Evolutionary conservation across 129 eudicot genomes (phyloP).

Genomic region (Tagetes patula): DNA sequence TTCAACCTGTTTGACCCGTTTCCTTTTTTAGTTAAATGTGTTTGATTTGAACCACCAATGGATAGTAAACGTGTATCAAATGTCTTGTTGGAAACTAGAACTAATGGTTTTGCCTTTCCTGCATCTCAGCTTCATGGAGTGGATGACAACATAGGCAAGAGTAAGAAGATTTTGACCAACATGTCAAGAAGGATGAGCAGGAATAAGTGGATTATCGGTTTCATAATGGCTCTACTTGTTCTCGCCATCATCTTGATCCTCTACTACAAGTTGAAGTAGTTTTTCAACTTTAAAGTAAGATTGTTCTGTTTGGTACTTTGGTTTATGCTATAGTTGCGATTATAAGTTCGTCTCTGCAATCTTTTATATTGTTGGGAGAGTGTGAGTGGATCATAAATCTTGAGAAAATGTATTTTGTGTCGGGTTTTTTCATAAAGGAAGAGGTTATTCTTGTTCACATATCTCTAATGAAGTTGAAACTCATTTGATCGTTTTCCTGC

Average conservation of each 20-base stretch:
- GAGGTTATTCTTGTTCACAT: constrained; percentile 1
- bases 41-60: background rate
- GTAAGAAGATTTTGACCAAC: constrained; percentile 58
- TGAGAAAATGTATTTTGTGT: background rate
- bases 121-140: constrained; percentile 63
- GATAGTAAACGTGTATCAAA: background rate
- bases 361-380: constrained; percentile 19
- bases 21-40: background rate
- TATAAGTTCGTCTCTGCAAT: background rate
- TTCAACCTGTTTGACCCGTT: background rate
- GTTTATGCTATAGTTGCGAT: constrained; percentile 2
- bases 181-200: constrained; percentile 62
- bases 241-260: constrained; percentile 52
- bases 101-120: constrained; percentile 1
- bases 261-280: constrained; percentile 58
- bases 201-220: constrained; percentile 64
- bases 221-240: constrained; percentile 44
- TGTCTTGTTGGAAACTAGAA: background rate
- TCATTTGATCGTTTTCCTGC: too few relatives aligned
- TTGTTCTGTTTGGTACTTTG: constrained; percentile 3
- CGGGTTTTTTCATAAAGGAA: constrained; percentile 24
- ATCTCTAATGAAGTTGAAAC: too few relatives aligned
- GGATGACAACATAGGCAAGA: constrained; percentile 61
- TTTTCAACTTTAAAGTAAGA: background rate
- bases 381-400: constrained; percentile 26